A percentile compares a stretch with the other conserved stretches of the same genome.
These are phyloP conservation scores for Saccharomyces jurei DNA, from an alignment of 805 yeast genomes.

Conservation along the genomic window DNA sequence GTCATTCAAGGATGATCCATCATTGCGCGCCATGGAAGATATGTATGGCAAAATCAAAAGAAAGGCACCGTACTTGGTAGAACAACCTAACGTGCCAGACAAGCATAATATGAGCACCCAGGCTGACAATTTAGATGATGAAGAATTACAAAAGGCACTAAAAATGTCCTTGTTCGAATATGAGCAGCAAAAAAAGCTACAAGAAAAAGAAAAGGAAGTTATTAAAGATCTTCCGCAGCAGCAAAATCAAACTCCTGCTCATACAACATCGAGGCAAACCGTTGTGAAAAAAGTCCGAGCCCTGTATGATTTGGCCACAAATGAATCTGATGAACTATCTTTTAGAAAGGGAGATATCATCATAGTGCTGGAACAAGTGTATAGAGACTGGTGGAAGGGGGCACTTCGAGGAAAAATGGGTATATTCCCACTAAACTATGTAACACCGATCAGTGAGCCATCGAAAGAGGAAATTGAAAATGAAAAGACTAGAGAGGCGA, in stretches of 20 bases:
- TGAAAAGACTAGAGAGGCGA: conserved; percentile 44
- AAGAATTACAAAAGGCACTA: conserved; percentile 68
- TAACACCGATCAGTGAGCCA: conserved; percentile 64
- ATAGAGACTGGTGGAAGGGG: conserved; percentile 95
- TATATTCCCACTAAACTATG: conserved; percentile 88
- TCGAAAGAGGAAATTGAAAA: conserved; percentile 49
- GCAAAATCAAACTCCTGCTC: conserved; percentile 9
- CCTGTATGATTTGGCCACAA: conserved; percentile 67
- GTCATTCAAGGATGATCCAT: conserved; percentile 66
- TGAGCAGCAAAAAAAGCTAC: conserved; percentile 32
- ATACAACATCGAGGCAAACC: conserved; percentile 13
- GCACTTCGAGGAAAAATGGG: conserved; percentile 74
- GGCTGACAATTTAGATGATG: conserved; percentile 60
- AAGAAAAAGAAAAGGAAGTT: conserved; percentile 6
- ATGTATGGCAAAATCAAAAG: conserved; percentile 44
- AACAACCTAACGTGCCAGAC: conserved; percentile 37
- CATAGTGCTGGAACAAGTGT: conserved; percentile 77
- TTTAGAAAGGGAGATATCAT: conserved; percentile 84
- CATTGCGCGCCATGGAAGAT: conserved; percentile 60
- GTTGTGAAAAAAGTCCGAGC: conserved; percentile 68
- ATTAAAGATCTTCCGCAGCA: conserved; percentile 11
- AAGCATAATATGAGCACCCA: conserved; percentile 40
- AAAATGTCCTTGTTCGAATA: conserved; percentile 63
- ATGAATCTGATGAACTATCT: conserved; percentile 80
- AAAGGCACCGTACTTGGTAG: conserved; percentile 33